Evolutionary conservation across 768 basidiomycete genomes (phyloP), one percentile per base, ranked within the genome.

Genomic region (Piloderma croceum): DNA sequence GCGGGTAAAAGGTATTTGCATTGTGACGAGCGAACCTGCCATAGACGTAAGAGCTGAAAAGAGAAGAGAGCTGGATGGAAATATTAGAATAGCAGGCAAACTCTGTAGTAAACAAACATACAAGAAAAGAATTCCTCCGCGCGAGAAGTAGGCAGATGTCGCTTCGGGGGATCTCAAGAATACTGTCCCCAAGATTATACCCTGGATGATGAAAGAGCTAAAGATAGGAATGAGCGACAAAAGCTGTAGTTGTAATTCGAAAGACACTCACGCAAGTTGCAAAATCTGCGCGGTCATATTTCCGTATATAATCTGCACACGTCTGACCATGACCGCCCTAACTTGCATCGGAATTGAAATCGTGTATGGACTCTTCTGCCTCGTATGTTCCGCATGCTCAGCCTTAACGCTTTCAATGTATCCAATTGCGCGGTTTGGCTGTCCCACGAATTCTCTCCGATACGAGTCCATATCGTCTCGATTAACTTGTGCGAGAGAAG

Each of bases 51-150:
- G 41, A 1, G 67, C 68, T 3, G 62, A 44, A 44, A 70, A 68
- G 21, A 71, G 59, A 18, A 68, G 49, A 11, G 56, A 20, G 37
- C 49, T 52, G 24, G 7, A 6, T 6, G 12, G 37, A 7, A 9
- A 39, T 24, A 44, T n/a, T n/a, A n/a, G n/a, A n/a, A n/a, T n/a
- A n/a, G n/a, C n/a, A n/a, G n/a, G n/a, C n/a, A 29, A 24, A 19
- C 4, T 25, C 7, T 20, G 9, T 7, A 19, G 18, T 25, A 7
- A 7, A 37, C 9, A 29, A 12, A 17, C 20, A 39, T 59, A 71
- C 61, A 77, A 74, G 63, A 75, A 78, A 18, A 81, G 56, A 12
- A 75, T 54, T 55, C 76, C 70, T 21, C 72, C 76, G 15, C 77
- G 64, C 4, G 71, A 67, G 39, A 48, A 53, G 39, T 46, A 60